Evolutionary conservation across 768 basidiomycete genomes (phyloP), one percentile per base, ranked within the genome.

Genomic region (Collybiopsis confluens): DNA sequence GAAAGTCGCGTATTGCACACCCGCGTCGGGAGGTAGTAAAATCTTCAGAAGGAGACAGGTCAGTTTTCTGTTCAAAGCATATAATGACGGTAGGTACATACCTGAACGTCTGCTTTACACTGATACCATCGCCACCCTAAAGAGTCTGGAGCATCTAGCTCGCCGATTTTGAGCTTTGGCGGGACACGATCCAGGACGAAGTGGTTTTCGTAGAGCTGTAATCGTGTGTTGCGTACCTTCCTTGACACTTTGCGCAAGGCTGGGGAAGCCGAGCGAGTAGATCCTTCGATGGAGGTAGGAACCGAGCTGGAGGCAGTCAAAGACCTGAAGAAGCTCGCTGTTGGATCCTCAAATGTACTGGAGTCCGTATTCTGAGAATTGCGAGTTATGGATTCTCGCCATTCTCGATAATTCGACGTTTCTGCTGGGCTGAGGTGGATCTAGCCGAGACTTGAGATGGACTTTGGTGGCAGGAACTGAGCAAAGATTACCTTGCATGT

Each of bases 81-180:
- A 23, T 15, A 4, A 9, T 24, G 21, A 28, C 15, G n/a, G n/a
- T n/a, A n/a, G n/a, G n/a, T n/a, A n/a, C 41, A n/a, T 42, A 52
- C 50, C 26, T 42, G 50, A 6, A 52, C 50, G 20, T 52, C 50
- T 28, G 37, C 23, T 28, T 35, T 33, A 20, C 50, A 52, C 21
- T 52, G 50, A 26, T 52, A 52, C 50, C 50, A 52, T 20, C 50
- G 26, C 50, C 50, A 52, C 42, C 50, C 50, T 2, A 27, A 42
- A 28, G 50, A 52, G 15, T 52, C 50, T 15, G 50, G 30, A 27
- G 16, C 30, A 18, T 35, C 50, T 16, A 52, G 18, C 30, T 52
- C 35, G 3, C 50, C 50, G 8, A 42, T 27, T 42, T 15, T 40
- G 16, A 52, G 15, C 30, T 15, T 52, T 8, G 24, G 4, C 18